Conservation (phyloP, 208 protist species). For the Trichomonas tenax region DNA sequence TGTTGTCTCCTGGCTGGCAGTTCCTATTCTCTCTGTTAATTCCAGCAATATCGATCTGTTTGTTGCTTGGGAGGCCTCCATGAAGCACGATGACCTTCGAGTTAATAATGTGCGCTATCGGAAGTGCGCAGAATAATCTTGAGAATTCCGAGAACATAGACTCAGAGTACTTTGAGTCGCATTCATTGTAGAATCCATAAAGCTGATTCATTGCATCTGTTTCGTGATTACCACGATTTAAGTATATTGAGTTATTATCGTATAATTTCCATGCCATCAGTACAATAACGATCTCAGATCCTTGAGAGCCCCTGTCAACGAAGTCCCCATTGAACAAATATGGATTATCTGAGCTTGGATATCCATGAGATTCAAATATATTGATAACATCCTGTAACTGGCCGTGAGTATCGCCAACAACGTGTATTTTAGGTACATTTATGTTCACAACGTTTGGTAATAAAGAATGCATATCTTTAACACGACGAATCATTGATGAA, state of each 20-base stretch:
- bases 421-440: background rate
- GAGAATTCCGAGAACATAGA: background rate
- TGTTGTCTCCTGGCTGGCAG: background rate
- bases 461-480: background rate
- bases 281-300: constrained; percentile 8
- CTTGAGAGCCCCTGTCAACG: constrained; percentile 18
- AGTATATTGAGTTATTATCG: background rate
- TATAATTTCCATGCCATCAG: constrained; percentile 23
- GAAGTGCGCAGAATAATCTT: background rate
- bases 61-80: background rate
- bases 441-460: background rate
- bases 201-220: background rate
- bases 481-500: background rate
- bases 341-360: constrained; percentile 10
- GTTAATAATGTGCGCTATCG: background rate
- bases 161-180: background rate
- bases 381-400: constrained; percentile 25
- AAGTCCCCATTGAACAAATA: constrained; percentile 29
- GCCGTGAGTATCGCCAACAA: constrained; percentile 18
- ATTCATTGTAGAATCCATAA: constrained; percentile 13
- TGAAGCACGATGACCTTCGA: background rate
- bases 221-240: constrained; percentile 8
- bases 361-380: constrained; percentile 14
- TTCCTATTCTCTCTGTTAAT: background rate
- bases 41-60: background rate